Conservation (phyloP, 768 basidiomycete genomes). For the Macrocybe gigantea region DNA sequence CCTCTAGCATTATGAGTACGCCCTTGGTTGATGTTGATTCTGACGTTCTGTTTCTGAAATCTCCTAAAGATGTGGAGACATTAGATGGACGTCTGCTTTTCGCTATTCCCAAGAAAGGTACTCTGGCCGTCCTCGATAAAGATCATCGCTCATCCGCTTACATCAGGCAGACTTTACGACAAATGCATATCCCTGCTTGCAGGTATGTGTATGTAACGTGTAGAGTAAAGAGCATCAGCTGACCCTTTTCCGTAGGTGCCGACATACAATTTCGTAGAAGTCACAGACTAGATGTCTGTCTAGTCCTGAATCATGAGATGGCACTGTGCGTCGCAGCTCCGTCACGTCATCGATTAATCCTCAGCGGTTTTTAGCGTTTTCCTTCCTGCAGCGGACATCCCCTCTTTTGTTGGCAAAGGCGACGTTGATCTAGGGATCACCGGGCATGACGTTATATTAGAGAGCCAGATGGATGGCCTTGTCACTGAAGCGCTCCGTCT, state of each 20-base stretch:
- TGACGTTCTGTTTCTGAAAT: no score
- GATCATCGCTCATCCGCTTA: constrained; percentile 1
- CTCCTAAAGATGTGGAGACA: constrained; percentile 56
- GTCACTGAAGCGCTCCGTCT: constrained; percentile 79
- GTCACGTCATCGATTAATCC: neutral
- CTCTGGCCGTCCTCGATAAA: no score
- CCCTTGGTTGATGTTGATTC: no score
- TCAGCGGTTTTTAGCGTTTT: constrained; percentile 64
- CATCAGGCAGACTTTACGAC: constrained; percentile 78
- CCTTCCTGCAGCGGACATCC: constrained; percentile 94
- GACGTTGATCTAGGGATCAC: constrained; percentile 97
- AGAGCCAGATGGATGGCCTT: constrained; percentile 73
- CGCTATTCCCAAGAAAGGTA: constrained; percentile 97
- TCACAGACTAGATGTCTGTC: constrained; percentile 84
- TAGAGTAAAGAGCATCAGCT: neutral
- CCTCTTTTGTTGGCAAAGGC: constrained; percentile 97
- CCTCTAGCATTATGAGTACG: no score
- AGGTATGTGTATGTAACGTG: constrained; percentile 39
- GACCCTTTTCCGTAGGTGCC: constrained; percentile 50
- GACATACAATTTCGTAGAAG: constrained; percentile 92
- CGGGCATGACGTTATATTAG: constrained; percentile 95
- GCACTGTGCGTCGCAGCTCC: constrained; percentile 69
- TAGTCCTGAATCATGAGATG: constrained; percentile 91
- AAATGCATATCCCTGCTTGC: constrained; percentile 82
- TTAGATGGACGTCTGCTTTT: constrained; percentile 86